phyloP scores from a whole-genome alignment of 805 yeast genomes.

The Starmerella roubikii region DNA sequence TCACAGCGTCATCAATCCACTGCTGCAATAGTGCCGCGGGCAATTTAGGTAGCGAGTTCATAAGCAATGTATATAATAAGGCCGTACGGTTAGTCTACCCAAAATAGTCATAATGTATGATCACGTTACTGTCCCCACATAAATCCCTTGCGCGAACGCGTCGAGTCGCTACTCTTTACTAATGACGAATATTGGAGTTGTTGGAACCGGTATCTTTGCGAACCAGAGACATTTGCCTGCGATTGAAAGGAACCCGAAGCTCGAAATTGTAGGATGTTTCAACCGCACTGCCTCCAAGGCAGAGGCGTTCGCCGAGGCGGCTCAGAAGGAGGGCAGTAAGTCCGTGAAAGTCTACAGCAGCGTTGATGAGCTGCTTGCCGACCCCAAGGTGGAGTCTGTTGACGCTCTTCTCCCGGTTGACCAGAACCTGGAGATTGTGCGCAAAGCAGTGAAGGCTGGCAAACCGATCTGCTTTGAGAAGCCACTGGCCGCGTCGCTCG shows the following conservation, averaged over 20 bases:
- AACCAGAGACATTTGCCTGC: conserved; percentile 71
- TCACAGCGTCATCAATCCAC: conserved; percentile 73
- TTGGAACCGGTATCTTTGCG: conserved; percentile 52
- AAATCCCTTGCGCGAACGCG: no score
- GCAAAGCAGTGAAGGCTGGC: conserved; percentile 53
- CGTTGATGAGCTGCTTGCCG: conserved; percentile 51
- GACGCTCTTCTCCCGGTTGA: conserved; percentile 89
- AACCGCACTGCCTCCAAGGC: conserved; percentile 83
- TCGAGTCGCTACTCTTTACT: no score
- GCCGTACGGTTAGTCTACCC: no score
- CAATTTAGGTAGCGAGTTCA: background rate
- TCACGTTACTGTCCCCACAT: no score
- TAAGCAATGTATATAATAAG: no score
- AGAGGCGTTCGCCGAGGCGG: conserved; percentile 53
- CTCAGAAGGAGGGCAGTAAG: conserved; percentile 31
- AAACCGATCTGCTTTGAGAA: conserved; percentile 79
- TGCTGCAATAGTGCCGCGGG: conserved; percentile 46
- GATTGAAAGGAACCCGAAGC: conserved; percentile 33
- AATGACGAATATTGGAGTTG: conserved; percentile 11
- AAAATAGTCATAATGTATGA: no score
- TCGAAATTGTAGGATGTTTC: conserved; percentile 54
- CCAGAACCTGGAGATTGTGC: conserved; percentile 52
- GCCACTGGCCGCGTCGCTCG: conserved; percentile 78
- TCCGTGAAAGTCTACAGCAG: conserved; percentile 41
- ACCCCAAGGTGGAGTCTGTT: conserved; percentile 55